Evolutionary conservation across 495 filamentous ascomycete genomes (phyloP).

Genomic region (Bombardia bombarda): DNA sequence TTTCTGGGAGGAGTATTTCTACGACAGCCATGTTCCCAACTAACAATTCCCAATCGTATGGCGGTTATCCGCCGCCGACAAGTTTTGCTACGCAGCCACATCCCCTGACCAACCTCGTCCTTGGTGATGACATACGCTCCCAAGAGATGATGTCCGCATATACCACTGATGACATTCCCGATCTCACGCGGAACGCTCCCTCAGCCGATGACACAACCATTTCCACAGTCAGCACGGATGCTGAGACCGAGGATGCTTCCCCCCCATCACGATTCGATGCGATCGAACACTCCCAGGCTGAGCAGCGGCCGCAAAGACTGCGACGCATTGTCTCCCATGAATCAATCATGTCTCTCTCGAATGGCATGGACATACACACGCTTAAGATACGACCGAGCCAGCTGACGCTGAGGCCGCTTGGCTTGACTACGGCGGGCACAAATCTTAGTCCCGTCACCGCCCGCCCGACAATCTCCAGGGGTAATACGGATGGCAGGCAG

Average conservation of each 20-base stretch:
- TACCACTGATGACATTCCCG: slow-evolving; percentile 16
- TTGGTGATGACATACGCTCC: neutral
- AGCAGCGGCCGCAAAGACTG: slow-evolving; percentile 13
- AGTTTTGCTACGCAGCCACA: slow-evolving; percentile 3
- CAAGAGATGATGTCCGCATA: slow-evolving; percentile 1
- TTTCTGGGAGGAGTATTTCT: slow-evolving; percentile 42
- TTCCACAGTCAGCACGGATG: slow-evolving; percentile 6
- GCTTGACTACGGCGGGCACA: slow-evolving; percentile 33
- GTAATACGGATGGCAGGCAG: slow-evolving; percentile 21
- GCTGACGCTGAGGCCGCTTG: slow-evolving; percentile 36
- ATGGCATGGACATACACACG: slow-evolving; percentile 48
- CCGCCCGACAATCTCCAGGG: slow-evolving; percentile 28
- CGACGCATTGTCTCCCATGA: slow-evolving; percentile 43
- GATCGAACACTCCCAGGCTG: slow-evolving; percentile 8
- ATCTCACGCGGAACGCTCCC: slow-evolving; percentile 1
- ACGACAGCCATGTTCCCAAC: slow-evolving; percentile 16
- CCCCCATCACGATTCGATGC: neutral
- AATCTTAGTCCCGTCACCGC: slow-evolving; percentile 34
- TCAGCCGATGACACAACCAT: slow-evolving; percentile 15
- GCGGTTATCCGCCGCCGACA: neutral
- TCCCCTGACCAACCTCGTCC: slow-evolving; percentile 6
- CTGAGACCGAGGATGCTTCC: slow-evolving; percentile 6
- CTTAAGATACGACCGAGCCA: slow-evolving; percentile 45
- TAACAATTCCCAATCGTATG: slow-evolving; percentile 5
- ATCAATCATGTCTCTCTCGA: slow-evolving; percentile 46